These are phyloP conservation scores for Microdochium bolleyi DNA, from an alignment of 2,329 filamentous ascomycete genomes.

Conservation along the genomic window DNA sequence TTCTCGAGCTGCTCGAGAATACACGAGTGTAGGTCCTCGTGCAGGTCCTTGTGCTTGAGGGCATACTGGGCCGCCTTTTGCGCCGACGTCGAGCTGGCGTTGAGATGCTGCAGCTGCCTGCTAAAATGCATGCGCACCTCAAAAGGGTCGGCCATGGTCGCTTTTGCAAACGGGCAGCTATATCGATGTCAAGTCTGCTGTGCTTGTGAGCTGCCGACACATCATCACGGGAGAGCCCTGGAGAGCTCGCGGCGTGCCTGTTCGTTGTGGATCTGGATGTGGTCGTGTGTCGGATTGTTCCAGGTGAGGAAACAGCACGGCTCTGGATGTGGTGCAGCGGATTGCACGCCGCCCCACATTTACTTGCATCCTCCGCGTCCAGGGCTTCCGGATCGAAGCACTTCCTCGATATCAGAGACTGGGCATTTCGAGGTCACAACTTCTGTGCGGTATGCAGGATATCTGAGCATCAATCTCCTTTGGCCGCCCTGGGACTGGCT, in stretches of 20 bases:
- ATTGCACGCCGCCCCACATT: no score
- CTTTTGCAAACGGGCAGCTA: not conserved
- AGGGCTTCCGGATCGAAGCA: no score
- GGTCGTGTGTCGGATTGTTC: not conserved
- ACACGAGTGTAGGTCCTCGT: constrained; percentile 94
- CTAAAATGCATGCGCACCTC: constrained; percentile 98
- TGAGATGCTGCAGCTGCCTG: constrained; percentile 78
- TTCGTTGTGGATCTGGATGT: not conserved
- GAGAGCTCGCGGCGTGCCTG: not conserved
- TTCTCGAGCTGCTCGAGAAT: constrained; percentile 92
- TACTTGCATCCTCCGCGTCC: no score
- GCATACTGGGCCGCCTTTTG: constrained; percentile 94
- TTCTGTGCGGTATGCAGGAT: no score
- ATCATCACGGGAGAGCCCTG: not conserved
- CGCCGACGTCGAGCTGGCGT: constrained; percentile 79
- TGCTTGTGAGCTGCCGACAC: not conserved
- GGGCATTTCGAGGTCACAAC: no score
- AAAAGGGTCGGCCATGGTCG: constrained; percentile 70
- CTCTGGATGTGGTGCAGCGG: no score
- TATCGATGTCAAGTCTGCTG: not conserved
- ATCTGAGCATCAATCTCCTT: no score
- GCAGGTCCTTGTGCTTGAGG: constrained; percentile 86
- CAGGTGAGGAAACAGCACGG: not conserved
- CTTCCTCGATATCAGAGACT: no score
- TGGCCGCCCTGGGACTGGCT: no score